Conservation (phyloP, 2,329 filamentous ascomycete species). For the Mollisia scopiformis region DNA sequence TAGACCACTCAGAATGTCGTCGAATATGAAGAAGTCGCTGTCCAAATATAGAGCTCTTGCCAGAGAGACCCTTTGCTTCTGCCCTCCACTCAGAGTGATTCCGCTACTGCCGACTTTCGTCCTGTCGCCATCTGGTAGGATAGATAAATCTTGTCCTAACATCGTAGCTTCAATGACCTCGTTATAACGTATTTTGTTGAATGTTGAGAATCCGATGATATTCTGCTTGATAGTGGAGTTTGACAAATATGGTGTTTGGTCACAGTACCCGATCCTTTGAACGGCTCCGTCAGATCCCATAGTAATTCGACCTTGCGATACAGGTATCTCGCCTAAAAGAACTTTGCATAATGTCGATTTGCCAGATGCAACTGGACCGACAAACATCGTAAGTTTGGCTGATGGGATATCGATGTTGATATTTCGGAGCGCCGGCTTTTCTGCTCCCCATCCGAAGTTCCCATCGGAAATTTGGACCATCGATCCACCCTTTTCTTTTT, state of each 20-base stretch:
- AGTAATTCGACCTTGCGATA: neutral
- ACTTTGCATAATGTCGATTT: constrained; percentile 32
- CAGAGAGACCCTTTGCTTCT: constrained; percentile 30
- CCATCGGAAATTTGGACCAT: neutral
- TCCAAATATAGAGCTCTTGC: constrained; percentile 23
- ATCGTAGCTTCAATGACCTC: constrained; percentile 31
- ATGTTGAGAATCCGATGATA: constrained; percentile 41
- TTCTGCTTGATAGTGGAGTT: constrained; percentile 45
- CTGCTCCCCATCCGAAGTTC: constrained; percentile 7
- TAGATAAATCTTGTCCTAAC: constrained; percentile 28
- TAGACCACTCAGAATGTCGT: constrained; percentile 31
- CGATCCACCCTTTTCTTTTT: neutral
- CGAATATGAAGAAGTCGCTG: constrained; percentile 18
- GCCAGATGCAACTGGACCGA: constrained; percentile 36
- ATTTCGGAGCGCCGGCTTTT: neutral
- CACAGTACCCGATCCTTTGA: constrained; percentile 6
- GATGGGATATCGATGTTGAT: constrained; percentile 2
- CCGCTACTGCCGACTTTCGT: constrained; percentile 24
- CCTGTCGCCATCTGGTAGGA: constrained; percentile 27
- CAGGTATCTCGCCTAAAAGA: constrained; percentile 35
- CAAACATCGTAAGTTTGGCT: constrained; percentile 27
- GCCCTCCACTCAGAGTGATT: constrained; percentile 21
- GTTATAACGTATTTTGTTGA: constrained; percentile 39
- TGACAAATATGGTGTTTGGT: constrained; percentile 21
- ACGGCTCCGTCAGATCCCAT: neutral